Conservation (phyloP, 2,329 filamentous ascomycete genomes). For the Trichoderma asperellum region DNA sequence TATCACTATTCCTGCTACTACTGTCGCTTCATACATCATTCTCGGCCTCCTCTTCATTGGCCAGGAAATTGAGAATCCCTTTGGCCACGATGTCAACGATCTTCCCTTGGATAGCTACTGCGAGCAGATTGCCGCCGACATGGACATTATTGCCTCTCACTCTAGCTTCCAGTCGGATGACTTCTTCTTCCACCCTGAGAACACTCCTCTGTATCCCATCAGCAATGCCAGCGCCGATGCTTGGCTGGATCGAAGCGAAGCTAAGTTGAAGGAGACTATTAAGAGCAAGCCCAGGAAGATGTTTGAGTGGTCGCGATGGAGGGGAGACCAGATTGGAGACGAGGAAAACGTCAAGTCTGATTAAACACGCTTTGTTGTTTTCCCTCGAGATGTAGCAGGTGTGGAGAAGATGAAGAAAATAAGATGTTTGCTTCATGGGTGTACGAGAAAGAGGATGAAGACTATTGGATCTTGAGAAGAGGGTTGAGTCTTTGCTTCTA, state of each 20-base stretch:
- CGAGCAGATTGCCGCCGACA: conserved; percentile 71
- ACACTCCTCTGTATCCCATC: conserved; percentile 62
- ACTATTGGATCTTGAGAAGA: background rate
- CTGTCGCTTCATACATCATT: conserved; percentile 79
- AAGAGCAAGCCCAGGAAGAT: conserved; percentile 46
- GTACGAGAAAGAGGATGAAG: background rate
- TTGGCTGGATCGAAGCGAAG: conserved; percentile 49
- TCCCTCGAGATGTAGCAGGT: background rate
- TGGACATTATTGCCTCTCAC: conserved; percentile 70
- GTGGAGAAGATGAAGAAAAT: background rate
- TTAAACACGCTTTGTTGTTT: background rate
- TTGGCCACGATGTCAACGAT: conserved; percentile 83
- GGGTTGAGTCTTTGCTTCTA: background rate
- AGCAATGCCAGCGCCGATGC: conserved; percentile 44
- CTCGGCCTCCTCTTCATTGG: conserved; percentile 75
- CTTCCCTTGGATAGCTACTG: conserved; percentile 77
- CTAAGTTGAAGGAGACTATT: conserved; percentile 46
- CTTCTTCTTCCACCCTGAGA: conserved; percentile 44
- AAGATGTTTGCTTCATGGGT: background rate
- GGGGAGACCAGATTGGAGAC: conserved; percentile 9
- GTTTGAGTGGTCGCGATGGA: conserved; percentile 40
- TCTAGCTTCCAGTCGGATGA: conserved; percentile 41
- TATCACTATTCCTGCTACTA: conserved; percentile 77
- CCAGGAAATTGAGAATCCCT: conserved; percentile 83
- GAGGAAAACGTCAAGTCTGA: conserved; percentile 24